Evolutionary conservation across 2,329 filamentous ascomycete genomes (phyloP).

Genomic region (Fonsecaea pedrosoi): DNA sequence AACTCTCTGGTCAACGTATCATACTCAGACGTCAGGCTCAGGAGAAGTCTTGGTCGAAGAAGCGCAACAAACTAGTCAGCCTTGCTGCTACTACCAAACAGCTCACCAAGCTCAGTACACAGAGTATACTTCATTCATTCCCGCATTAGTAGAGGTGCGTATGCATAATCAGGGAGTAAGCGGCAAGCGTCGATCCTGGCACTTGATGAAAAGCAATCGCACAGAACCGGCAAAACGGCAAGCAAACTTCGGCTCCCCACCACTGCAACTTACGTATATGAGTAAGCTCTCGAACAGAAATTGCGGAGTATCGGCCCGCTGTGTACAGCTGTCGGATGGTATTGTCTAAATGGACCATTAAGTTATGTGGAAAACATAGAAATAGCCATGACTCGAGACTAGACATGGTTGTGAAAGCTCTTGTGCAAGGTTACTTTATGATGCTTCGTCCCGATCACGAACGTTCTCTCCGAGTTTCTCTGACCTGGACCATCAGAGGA

Average conservation of each 20-base stretch:
- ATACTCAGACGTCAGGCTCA: background rate
- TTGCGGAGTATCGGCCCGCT: background rate
- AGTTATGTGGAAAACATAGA: background rate
- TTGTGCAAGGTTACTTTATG: background rate
- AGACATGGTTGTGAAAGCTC: background rate
- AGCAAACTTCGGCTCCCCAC: conserved; percentile 4
- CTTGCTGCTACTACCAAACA: background rate
- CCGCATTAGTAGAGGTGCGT: background rate
- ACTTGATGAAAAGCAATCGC: background rate
- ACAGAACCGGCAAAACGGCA: background rate
- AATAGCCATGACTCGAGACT: background rate
- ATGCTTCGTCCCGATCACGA: background rate
- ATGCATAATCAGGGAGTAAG: background rate
- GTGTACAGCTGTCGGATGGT: background rate
- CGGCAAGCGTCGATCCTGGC: background rate
- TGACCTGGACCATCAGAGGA: background rate
- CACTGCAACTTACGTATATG: background rate
- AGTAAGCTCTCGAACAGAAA: background rate
- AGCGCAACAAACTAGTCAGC: background rate
- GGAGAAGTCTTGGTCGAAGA: background rate
- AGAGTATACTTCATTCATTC: background rate
- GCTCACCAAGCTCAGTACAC: background rate
- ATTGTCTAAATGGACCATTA: background rate
- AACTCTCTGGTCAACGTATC: background rate
- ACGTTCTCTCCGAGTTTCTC: background rate